Evolutionary conservation across 2,329 filamentous ascomycete species (phyloP).

Genomic region (Rhynchosporium graminicola): DNA sequence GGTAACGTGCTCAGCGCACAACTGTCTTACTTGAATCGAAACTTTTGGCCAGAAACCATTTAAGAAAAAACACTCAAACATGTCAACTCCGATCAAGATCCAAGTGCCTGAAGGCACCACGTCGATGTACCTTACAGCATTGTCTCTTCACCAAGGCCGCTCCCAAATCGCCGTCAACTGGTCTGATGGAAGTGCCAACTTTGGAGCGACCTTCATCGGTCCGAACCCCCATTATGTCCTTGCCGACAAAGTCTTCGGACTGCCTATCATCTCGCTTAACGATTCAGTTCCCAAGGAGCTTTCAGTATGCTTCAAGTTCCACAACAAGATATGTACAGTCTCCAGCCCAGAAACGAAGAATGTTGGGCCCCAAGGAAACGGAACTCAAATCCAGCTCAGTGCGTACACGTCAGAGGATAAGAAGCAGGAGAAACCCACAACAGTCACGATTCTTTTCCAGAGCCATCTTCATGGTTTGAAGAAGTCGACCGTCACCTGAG

Average conservation of each 20-base stretch:
- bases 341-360: slow-evolving; percentile 6
- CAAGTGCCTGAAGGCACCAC: slow-evolving; percentile 13
- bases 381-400: slow-evolving; percentile 19
- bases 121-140: slow-evolving; percentile 18
- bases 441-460: slow-evolving; percentile 19
- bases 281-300: slow-evolving; percentile 11
- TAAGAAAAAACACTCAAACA: neutral
- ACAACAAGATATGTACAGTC: slow-evolving; percentile 5
- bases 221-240: slow-evolving; percentile 17
- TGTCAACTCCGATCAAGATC: slow-evolving; percentile 15
- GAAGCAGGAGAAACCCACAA: slow-evolving; percentile 18
- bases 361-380: slow-evolving; percentile 17
- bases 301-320: slow-evolving; percentile 18
- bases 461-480: slow-evolving; percentile 6
- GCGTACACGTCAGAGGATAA: slow-evolving; percentile 12
- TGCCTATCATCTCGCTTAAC: slow-evolving; percentile 15
- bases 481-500: neutral
- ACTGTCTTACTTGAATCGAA: neutral
- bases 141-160: slow-evolving; percentile 15
- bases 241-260: slow-evolving; percentile 18
- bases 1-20: neutral
- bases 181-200: slow-evolving; percentile 18
- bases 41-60: neutral
- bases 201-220: slow-evolving; percentile 19
- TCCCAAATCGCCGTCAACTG: slow-evolving; percentile 16